Conservation (phyloP, 228 moss, liverwort and hornwort genomes). For the Sphagnum fallax region DNA sequence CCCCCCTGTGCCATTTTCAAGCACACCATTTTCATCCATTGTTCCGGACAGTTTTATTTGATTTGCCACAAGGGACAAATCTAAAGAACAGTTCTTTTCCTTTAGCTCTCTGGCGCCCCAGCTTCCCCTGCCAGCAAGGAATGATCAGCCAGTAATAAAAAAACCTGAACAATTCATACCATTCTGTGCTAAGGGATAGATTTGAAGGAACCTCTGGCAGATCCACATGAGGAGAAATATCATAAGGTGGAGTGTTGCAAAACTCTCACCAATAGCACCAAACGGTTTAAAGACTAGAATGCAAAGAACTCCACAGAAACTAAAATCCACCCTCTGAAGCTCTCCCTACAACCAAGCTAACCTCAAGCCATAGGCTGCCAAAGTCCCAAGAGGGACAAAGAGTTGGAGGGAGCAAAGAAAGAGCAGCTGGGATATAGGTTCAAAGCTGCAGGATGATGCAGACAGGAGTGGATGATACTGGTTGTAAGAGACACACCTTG, state of each 20-base stretch:
- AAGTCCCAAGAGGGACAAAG: too few species aligned
- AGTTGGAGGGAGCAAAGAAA: too few species aligned
- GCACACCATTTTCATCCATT: background rate
- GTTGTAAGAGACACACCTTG: conserved; percentile 15
- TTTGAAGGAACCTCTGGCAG: background rate
- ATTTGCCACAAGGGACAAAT: conserved; percentile 67
- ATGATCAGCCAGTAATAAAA: too few species aligned
- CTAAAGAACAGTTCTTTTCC: conserved; percentile 47
- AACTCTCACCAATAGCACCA: too few species aligned
- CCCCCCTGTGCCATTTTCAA: too few species aligned
- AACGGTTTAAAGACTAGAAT: conserved; percentile 6
- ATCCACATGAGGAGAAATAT: background rate
- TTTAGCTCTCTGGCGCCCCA: conserved; percentile 28
- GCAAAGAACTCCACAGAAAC: conserved; percentile 10
- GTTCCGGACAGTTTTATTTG: conserved; percentile 9
- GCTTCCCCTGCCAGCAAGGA: too few species aligned
- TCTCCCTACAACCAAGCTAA: background rate
- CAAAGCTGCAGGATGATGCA: background rate
- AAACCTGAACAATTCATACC: background rate
- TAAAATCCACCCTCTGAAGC: background rate
- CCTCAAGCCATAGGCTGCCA: too few species aligned
- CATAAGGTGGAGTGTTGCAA: too few species aligned
- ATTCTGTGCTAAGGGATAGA: background rate
- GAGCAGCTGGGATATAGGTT: background rate
- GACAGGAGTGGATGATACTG: too few species aligned